Evolutionary conservation across 306 rosid genomes (phyloP), one percentile per base, ranked within the genome.

Genomic region (Malus orientalis): DNA sequence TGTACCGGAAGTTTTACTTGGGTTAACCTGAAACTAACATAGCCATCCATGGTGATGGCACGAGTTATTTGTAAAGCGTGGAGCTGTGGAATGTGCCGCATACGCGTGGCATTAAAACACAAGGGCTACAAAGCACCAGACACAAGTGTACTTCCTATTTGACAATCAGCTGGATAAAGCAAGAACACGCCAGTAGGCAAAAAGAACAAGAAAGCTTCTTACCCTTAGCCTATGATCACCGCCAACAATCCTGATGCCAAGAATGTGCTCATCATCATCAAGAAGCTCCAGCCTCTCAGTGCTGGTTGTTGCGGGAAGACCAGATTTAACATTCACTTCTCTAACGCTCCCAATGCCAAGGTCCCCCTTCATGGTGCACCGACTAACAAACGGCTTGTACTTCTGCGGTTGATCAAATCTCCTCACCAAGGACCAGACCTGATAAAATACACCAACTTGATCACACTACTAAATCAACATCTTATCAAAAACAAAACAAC

Each of bases 361-460:
- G 72, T 89, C 91, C 29, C 96, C 98, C 74, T 70, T 86, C 89
- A 93, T 80, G 60, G 86, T 81, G 69, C 98, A 93, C 77, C 95
- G 84, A 84, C 97, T 93, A 9, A 93, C 89, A 88, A 93, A 93
- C 23, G 98, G 98, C 78, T 93, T 93, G 74, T 93, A 93, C 68
- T 84, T 93, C 81, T 93, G 96, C 1, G 98, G 98, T 73, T 93
- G 98, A 85, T 93, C 98, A 65, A 93, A 93, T 83, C 98, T 85
- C 83, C 98, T 89, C 69, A 96, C 99, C 87, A 96, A 71, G 6
- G 99, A 96, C 99, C 99, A 96, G 25, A 96, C 99, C 99, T 96
- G 80, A 81, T 29, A 64, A 85, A 84, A 61, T 2, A 55, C 49
- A 71, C 55, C 1, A 51, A 51, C 55, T 16, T 51, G 55, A 51